These are phyloP conservation scores for Fusarium tupiense DNA, from an alignment of 2,329 filamentous ascomycete genomes.

Conservation along the genomic window DNA sequence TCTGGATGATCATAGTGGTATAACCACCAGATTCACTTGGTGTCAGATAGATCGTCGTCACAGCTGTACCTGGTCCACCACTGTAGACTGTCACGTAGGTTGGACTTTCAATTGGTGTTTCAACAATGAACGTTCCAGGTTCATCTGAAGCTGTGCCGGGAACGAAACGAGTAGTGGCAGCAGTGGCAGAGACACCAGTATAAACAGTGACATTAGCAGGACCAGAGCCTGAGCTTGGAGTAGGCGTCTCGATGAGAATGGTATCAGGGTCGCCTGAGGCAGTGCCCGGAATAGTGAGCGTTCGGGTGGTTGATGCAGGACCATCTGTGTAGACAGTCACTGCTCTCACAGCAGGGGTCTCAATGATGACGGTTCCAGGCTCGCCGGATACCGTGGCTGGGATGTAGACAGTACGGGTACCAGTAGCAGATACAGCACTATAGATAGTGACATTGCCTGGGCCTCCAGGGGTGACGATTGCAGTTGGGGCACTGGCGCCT, in stretches of 20 bases:
- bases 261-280: background rate
- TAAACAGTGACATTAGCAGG: conserved; percentile 5
- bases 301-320: background rate
- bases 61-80: background rate
- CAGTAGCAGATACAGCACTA: background rate
- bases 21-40: background rate
- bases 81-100: conserved; percentile 1
- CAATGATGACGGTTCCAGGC: conserved; percentile 4
- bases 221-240: background rate
- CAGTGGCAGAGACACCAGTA: background rate
- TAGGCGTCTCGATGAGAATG: background rate
- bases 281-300: background rate
- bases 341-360: background rate
- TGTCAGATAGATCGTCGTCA: background rate
- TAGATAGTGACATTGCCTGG: conserved; percentile 8
- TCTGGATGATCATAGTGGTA: conserved; percentile 17
- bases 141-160: background rate
- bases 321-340: background rate
- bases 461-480: background rate
- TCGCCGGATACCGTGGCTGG: conserved; percentile 1
- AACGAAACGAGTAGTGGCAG: background rate
- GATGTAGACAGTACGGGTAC: background rate
- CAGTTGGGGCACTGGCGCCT: background rate
- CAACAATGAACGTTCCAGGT: conserved; percentile 1
- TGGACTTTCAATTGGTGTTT: background rate